A percentile compares a stretch with the other conserved stretches of the same genome.
Conservation (phyloP, 257 asterid species). For the Przewalskia tangutica region DNA sequence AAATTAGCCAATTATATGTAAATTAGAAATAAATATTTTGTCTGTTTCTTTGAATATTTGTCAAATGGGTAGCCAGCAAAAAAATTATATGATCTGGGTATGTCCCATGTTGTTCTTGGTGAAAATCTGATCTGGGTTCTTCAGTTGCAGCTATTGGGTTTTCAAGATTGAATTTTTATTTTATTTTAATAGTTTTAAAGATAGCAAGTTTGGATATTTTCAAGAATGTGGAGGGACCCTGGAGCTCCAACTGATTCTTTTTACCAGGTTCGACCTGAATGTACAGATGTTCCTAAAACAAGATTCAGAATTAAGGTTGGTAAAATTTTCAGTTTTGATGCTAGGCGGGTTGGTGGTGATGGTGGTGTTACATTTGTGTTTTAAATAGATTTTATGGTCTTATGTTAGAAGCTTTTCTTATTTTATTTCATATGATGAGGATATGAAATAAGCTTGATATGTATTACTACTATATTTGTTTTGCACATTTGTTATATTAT, state of each 20-base stretch:
- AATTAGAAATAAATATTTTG: not conserved
- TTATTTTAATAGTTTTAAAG: not conserved
- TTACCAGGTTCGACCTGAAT: constrained; percentile 77
- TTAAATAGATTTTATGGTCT: constrained; percentile 2
- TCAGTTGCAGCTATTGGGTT: constrained; percentile 10
- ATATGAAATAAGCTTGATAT: not conserved
- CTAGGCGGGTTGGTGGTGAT: not conserved
- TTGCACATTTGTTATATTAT: too few relatives aligned
- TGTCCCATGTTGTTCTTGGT: constrained; percentile 3
- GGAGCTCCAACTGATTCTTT: constrained; percentile 85
- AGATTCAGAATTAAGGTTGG: constrained; percentile 89
- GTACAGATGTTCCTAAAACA: constrained; percentile 70
- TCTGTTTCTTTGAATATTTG: constrained; percentile 15
- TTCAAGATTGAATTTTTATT: not conserved
- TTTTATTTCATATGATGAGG: too few relatives aligned
- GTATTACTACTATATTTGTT: too few relatives aligned
- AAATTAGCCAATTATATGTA: not conserved
- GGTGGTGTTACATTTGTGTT: not conserved
- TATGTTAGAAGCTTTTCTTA: not conserved
- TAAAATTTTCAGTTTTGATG: not conserved
- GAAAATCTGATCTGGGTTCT: constrained; percentile 27
- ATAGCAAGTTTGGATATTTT: not conserved
- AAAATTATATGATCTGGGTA: constrained; percentile 26
- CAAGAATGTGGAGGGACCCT: constrained; percentile 64
- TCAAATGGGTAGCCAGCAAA: not conserved